Conservation (phyloP, 257 asterid species). For the Solanum rostratum region DNA sequence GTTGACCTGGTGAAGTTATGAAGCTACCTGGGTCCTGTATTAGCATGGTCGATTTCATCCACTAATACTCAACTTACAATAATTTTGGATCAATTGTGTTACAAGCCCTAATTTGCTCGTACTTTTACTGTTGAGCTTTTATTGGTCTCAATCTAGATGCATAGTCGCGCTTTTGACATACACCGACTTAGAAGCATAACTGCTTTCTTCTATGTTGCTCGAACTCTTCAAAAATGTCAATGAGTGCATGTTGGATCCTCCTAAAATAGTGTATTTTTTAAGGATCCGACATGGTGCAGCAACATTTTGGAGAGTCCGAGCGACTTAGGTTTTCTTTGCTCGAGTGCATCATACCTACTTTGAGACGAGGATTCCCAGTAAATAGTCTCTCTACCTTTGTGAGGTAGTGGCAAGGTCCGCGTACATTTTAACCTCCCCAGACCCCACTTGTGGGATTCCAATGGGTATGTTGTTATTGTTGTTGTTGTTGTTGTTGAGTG, state of each 20-base stretch:
- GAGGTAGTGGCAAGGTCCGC: too few species aligned
- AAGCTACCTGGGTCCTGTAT: neutral
- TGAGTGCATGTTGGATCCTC: too few species aligned
- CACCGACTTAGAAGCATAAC: neutral
- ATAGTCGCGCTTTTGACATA: neutral
- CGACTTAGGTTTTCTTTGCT: neutral
- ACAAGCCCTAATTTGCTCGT: neutral
- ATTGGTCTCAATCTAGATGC: neutral
- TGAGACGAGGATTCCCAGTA: too few species aligned
- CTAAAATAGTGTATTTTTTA: too few species aligned
- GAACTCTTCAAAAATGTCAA: too few species aligned
- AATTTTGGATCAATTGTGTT: neutral
- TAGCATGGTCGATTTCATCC: neutral
- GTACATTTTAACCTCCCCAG: too few species aligned
- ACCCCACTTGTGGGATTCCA: too few species aligned
- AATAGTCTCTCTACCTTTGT: too few species aligned
- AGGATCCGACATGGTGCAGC: too few species aligned
- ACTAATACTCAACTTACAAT: neutral
- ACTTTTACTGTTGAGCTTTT: neutral
- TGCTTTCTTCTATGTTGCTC: neutral
- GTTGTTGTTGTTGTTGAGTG: too few species aligned
- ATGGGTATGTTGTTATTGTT: too few species aligned
- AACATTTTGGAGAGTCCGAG: too few species aligned
- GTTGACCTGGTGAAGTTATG: neutral
- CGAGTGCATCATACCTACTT: neutral